Conservation (phyloP, 257 asterid species). For the Rauvolfia tetraphylla region DNA sequence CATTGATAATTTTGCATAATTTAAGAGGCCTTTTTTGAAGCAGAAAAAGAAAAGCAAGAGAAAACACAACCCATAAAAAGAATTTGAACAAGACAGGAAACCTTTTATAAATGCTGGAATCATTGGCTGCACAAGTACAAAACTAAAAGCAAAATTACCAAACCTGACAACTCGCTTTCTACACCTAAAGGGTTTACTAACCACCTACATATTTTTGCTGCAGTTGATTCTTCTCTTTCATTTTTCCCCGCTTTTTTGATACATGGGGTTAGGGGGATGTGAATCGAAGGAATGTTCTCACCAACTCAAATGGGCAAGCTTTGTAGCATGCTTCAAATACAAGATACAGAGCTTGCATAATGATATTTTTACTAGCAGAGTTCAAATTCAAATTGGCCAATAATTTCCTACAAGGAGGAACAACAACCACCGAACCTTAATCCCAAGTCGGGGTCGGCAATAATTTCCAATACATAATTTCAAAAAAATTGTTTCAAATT, state of each 20-base stretch:
- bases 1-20: not conserved
- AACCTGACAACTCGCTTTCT: not conserved
- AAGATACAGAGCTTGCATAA: not conserved
- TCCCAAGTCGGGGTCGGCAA: too few species aligned
- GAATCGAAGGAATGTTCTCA: too few species aligned
- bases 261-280: too few species aligned
- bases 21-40: not conserved
- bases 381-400: not conserved
- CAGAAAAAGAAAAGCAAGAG: not conserved
- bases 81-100: not conserved
- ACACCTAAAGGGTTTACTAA: not conserved
- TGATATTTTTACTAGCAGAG: not conserved
- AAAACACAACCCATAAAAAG: not conserved
- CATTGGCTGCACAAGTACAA: not conserved
- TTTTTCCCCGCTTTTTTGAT: too few species aligned
- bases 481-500: too few species aligned
- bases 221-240: not conserved
- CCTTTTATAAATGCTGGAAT: not conserved
- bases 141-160: conserved; percentile 5
- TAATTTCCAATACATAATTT: too few species aligned
- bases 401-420: too few species aligned
- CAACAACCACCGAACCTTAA: too few species aligned
- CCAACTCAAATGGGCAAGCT: not conserved
- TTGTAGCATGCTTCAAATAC: not conserved
- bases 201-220: not conserved